Conservation (phyloP, 208 protist species). For the Leishmania guyanensis region DNA sequence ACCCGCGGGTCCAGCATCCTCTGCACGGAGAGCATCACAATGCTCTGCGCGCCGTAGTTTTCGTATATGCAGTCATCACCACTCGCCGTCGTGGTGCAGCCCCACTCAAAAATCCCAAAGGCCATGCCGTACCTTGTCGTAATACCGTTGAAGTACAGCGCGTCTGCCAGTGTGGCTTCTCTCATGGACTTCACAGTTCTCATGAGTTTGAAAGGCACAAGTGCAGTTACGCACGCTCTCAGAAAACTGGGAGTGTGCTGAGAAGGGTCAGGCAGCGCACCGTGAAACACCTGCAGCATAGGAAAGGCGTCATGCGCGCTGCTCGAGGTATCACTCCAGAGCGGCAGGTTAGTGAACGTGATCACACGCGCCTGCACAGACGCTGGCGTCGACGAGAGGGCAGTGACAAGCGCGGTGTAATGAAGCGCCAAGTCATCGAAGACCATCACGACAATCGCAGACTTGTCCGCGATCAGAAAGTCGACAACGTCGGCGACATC, state of each 20-base stretch:
- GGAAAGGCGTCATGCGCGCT: constrained; percentile 2
- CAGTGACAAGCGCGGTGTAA: constrained; percentile 24
- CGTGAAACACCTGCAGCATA: constrained; percentile 29
- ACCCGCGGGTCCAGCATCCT: no score
- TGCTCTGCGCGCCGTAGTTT: constrained; percentile 60
- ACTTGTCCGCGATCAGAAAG: constrained; percentile 20
- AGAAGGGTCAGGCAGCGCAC: background rate
- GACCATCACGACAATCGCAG: constrained; percentile 28
- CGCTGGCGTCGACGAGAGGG: constrained; percentile 12
- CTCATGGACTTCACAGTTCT: no score
- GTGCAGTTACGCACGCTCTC: background rate
- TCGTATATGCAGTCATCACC: constrained; percentile 12
- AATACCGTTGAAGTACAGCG: background rate
- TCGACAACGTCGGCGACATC: constrained; percentile 19
- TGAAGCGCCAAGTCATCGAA: constrained; percentile 42
- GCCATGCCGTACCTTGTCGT: background rate
- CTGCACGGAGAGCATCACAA: no score
- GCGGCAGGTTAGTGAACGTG: constrained; percentile 43
- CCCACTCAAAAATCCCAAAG: constrained; percentile 8
- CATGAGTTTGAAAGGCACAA: no score
- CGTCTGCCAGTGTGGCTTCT: no score
- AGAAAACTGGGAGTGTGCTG: background rate
- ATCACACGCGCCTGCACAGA: constrained; percentile 31
- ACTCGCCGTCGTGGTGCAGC: background rate
- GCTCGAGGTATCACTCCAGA: constrained; percentile 35